phyloP scores from a whole-genome alignment of 306 rosid species.

The Gillenia trifoliata region DNA sequence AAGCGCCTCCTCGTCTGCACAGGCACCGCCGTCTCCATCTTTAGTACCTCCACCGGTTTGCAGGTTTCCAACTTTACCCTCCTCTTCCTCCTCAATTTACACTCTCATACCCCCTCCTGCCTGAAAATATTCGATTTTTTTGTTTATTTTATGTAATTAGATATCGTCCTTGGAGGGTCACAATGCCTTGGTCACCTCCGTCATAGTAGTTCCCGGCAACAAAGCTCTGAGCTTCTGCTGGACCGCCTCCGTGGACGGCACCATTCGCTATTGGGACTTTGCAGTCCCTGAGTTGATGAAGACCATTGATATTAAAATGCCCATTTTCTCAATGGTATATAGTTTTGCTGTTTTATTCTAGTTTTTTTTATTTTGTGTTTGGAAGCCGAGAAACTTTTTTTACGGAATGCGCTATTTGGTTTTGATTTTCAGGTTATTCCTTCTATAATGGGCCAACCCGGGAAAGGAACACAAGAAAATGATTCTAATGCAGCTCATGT shows the following conservation, averaged over 20 bases:
- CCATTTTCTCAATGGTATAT: slow-evolving; percentile 69
- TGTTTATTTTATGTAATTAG: slow-evolving; percentile 5
- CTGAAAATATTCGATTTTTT: neutral
- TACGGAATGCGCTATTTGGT: neutral
- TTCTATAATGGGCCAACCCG: slow-evolving; percentile 27
- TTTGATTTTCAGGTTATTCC: slow-evolving; percentile 66
- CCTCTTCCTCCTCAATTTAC: neutral
- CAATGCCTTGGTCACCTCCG: slow-evolving; percentile 59
- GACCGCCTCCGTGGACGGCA: slow-evolving; percentile 80
- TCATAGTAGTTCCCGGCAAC: slow-evolving; percentile 48
- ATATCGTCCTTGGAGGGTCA: slow-evolving; percentile 63
- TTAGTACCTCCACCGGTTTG: slow-evolving; percentile 71
- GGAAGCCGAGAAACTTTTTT: neutral
- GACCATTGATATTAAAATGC: slow-evolving; percentile 41
- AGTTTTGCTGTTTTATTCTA: slow-evolving; percentile 4
- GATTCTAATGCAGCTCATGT: slow-evolving; percentile 7
- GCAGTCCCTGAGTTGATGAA: slow-evolving; percentile 58
- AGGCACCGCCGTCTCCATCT: slow-evolving; percentile 55
- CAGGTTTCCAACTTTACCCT: slow-evolving; percentile 29
- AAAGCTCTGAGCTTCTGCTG: slow-evolving; percentile 58
- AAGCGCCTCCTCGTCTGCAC: slow-evolving; percentile 69
- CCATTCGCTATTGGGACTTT: slow-evolving; percentile 82
- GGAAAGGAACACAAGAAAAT: slow-evolving; percentile 11
- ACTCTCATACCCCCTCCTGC: neutral
- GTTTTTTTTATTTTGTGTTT: neutral